Conservation (phyloP, 1,139 yeast genomes). For the Geotrichum reessii region DNA sequence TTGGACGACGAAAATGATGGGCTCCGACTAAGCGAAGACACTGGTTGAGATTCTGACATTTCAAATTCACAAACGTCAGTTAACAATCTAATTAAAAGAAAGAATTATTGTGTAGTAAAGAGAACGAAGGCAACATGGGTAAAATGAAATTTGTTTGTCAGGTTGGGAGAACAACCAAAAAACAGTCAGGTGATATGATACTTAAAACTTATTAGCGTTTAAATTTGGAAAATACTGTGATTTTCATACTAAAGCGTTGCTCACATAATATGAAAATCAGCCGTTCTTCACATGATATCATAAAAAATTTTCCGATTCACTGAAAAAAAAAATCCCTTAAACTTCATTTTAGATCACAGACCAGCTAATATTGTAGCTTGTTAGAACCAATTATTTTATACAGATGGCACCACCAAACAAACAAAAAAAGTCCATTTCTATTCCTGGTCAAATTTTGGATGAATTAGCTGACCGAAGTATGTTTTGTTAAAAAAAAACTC, state of each 20-base stretch:
- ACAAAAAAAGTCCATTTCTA: constrained; percentile 9
- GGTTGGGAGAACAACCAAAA: not conserved
- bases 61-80: not conserved
- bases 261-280: too few species aligned
- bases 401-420: not conserved
- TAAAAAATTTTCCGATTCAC: not conserved
- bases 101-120: not conserved
- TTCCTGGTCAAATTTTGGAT: constrained; percentile 13
- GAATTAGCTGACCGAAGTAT: constrained; percentile 8
- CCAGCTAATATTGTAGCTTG: not conserved
- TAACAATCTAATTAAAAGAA: not conserved
- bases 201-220: not conserved
- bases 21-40: not conserved
- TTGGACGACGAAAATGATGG: not conserved
- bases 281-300: not conserved
- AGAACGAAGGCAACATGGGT: not conserved
- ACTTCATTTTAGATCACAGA: not conserved
- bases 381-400: not conserved
- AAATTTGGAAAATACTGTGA: not conserved
- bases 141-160: not conserved
- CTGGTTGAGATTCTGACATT: not conserved
- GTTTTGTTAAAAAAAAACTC: not conserved
- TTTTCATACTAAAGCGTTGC: too few species aligned
- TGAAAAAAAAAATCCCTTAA: not conserved
- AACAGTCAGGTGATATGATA: not conserved